Base-by-base conservation (phyloP, 495 filamentous ascomycete genomes). In the Mycothermus thermophilus region DNA sequence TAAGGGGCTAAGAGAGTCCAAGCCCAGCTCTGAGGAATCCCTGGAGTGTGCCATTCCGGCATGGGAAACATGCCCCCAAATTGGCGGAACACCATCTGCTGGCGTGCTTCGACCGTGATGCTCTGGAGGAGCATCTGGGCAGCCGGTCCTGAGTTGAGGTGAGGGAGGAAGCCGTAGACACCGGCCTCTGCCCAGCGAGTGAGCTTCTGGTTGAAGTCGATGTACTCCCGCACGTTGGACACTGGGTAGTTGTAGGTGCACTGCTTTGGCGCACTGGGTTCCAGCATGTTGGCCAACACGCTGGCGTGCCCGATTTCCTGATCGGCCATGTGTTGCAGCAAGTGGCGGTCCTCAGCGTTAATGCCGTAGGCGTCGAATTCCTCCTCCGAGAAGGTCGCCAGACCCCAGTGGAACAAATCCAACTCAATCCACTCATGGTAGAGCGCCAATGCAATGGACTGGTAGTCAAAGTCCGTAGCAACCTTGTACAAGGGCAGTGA, bases 391-490 rank as follows among this genome's bases (percentile, higher is more conserved):
- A 88, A 93, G 0, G 64, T 70, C 1, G 67, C 69, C 12, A 93
- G 64, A 12, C 78, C 83, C 50, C 83, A 72, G 48, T 83, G 77
- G 72, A 93, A 94, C 11, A 87, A 66, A 49, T 92, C 86, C 0
- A 92, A 63, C 54, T 93, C 85, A 42, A 90, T 85, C 65, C 70
- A 93, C 59, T 93, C 86, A 41, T 86, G 77, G 46, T 85, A 83
- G 2, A 87, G 60, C 5, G 64, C 79, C 6, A 88, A 66, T 5
- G 67, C 64, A 38, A 85, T 58, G 1, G 79, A 83, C 39, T 83
- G 58, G 50, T 73, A 85, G 46, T 84, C 80, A 43, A 82, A 85
- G 41, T 85, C 81, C 35, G 73, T 76, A 28, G 76, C 54, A 0
- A 74, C 64, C 11, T 71, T 69, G 54, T 92, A 92, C 1, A 83